phyloP scores from a whole-genome alignment of 179 eudicot genomes.

The Vitellaria paradoxa region DNA sequence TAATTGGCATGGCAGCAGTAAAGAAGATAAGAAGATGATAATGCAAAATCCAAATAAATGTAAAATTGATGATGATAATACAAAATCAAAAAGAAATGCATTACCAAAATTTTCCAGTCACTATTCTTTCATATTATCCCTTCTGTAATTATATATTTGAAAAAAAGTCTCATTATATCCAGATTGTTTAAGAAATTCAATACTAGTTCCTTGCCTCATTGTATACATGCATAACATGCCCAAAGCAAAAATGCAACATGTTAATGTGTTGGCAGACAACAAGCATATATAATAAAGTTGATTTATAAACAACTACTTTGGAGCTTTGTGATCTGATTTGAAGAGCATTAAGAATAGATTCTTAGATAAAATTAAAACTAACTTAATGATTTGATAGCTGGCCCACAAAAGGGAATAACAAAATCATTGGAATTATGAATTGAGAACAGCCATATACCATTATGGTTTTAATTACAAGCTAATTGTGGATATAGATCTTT shows the following conservation, averaged over 20 bases:
- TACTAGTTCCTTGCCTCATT: not conserved
- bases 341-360: not conserved
- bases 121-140: not conserved
- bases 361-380: not conserved
- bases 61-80: not conserved
- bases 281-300: not conserved
- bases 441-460: not conserved
- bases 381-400: not conserved
- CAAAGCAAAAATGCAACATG: not conserved
- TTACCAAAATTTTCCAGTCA: not conserved
- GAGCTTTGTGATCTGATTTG: conserved; percentile 1
- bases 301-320: not conserved
- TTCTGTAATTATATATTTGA: too few relatives aligned
- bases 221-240: not conserved
- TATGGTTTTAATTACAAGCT: not conserved
- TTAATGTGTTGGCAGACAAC: not conserved
- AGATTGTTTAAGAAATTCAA: not conserved
- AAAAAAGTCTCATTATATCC: not conserved
- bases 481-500: not conserved
- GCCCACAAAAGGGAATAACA: not conserved
- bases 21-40: not conserved
- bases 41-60: not conserved
- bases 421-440: not conserved
- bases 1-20: not conserved
- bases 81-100: too few relatives aligned